Base-by-base conservation (phyloP, 768 basidiomycete genomes). In the Mycena crocata region DNA sequence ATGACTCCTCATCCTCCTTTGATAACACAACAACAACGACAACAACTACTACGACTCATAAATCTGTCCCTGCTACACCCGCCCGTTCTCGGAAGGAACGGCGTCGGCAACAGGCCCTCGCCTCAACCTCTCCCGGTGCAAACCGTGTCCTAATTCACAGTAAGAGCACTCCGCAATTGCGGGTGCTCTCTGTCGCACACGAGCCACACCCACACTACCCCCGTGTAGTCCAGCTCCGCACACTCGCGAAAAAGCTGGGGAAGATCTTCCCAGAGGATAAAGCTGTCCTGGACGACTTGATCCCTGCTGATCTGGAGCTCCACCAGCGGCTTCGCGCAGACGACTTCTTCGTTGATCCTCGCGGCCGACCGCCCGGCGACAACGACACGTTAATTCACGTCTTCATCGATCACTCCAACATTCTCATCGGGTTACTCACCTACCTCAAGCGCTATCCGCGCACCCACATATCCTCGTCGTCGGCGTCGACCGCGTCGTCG, bases 401-500 rank as follows among this genome's bases (percentile, higher is more conserved):
- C 61, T 83, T 84, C 66, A 73, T 82, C 28, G 65, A 50, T 71
- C 95, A 94, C 70, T 95, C 94, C 19, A 96, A 96, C 74, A 95
- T 96, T 67, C 86, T 95, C 49, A 90, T 96, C 66, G 94, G 94
- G 35, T 85, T 95, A 59, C 76, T 95, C n/a, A 87, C 84, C 31
- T 88, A 91, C 76, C 77, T 92, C 56, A 89, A 88, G 74, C 87
- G 85, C 60, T 82, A 87, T 67, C 79, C 82, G n/a, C 80, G 78
- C 39, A 81, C 78, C 9, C 59, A 72, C 34, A 66, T 57, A 39
- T 51, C 69, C 4, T 62, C 63, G 14, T 40, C 72, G 5, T 57
- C 64, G n/a, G 37, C 52, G 3, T 35, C 66, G 26, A 62, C 17
- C 39, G 48, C 52, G 34, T 37, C 52, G 24, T 30, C 37, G 30